Percentiles rank a stretch among this genome's conserved stretches.
These are phyloP conservation scores for Neospora caninum DNA, from an alignment of 169 alveolate species.

Conservation along the genomic window DNA sequence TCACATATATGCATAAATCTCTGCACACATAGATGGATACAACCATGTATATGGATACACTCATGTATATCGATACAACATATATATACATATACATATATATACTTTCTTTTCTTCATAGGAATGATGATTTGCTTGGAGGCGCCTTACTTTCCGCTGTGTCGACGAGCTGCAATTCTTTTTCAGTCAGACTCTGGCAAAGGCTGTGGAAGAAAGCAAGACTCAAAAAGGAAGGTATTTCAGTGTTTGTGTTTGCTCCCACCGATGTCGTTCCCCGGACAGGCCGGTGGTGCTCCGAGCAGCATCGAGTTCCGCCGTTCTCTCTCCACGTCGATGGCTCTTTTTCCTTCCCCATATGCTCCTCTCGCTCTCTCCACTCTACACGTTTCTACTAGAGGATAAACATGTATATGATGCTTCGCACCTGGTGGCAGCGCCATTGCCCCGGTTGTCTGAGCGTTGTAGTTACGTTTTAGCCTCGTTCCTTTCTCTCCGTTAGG, in stretches of 20 bases:
- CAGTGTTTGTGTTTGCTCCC: not conserved
- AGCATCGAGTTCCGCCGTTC: too few relatives aligned
- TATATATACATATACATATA: not conserved
- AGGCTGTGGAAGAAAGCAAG: not conserved
- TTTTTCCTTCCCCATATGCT: too few relatives aligned
- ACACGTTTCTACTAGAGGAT: not conserved
- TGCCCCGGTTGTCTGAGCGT: not conserved
- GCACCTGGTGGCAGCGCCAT: not conserved
- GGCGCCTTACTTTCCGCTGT: not conserved
- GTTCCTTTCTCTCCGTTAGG: too few relatives aligned
- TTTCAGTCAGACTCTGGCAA: not conserved
- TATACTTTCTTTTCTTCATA: not conserved
- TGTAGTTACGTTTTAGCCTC: not conserved
- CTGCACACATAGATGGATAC: not conserved
- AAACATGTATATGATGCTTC: not conserved
- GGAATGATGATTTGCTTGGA: not conserved
- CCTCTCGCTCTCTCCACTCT: too few relatives aligned
- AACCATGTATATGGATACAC: not conserved
- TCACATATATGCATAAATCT: not conserved
- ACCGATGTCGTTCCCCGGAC: not conserved
- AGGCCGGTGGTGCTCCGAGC: too few relatives aligned
- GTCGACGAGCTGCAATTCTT: not conserved
- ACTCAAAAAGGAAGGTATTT: not conserved
- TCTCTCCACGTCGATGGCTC: too few relatives aligned
- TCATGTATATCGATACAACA: not conserved